These are phyloP conservation scores for Phytophthora foliorum DNA, from an alignment of 352 stramenopile genomes.

Conservation along the genomic window DNA sequence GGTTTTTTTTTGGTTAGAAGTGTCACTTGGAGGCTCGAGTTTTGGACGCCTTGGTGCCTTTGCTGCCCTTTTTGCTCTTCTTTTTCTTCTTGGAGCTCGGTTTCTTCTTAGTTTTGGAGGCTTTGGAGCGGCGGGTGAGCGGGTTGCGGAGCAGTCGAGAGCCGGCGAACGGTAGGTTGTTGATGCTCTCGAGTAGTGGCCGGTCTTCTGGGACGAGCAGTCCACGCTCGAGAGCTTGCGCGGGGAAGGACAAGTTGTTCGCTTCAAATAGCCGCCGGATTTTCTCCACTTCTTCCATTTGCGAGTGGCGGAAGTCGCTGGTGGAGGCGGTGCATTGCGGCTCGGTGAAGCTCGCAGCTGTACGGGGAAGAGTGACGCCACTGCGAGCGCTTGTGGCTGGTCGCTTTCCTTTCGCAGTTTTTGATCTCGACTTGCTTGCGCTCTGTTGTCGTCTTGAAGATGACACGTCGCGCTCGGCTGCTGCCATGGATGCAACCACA, in stretches of 20 bases:
- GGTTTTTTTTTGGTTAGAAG: too few relatives aligned
- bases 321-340: conserved; percentile 29
- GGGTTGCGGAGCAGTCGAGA: conserved; percentile 60
- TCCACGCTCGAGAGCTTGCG: conserved; percentile 52
- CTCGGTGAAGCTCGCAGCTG: conserved; percentile 5
- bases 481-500: neutral
- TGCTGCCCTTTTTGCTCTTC: conserved; percentile 52
- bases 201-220: conserved; percentile 74
- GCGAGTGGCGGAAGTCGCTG: conserved; percentile 65
- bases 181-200: conserved; percentile 53
- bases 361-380: conserved; percentile 7
- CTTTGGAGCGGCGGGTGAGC: conserved; percentile 29
- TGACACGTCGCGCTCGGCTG: neutral
- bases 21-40: too few relatives aligned
- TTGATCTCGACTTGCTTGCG: conserved; percentile 9
- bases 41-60: conserved; percentile 38
- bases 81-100: conserved; percentile 57
- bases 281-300: conserved; percentile 71
- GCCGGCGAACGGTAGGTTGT: conserved; percentile 62
- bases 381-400: conserved; percentile 2
- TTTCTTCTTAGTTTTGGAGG: conserved; percentile 46
- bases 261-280: conserved; percentile 70
- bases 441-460: conserved; percentile 24
- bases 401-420: conserved; percentile 24
- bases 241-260: conserved; percentile 56